These are phyloP conservation scores for Cladophialophora exuberans DNA, from an alignment of 2,329 filamentous ascomycete genomes.

Conservation along the genomic window DNA sequence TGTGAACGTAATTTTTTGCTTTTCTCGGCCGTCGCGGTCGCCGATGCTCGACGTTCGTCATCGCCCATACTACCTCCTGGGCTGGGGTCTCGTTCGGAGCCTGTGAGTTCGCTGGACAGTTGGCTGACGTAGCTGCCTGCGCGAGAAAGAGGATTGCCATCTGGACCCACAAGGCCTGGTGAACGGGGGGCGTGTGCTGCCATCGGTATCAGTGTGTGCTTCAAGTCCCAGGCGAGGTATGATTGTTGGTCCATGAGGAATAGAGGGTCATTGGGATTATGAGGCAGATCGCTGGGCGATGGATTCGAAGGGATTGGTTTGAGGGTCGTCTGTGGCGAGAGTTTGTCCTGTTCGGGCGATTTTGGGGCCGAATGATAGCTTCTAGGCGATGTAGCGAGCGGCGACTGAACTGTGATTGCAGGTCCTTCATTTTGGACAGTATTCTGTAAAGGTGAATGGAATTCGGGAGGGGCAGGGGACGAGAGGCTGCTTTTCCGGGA, in stretches of 20 bases:
- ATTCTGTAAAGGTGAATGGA: conserved; percentile 23
- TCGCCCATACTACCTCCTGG: conserved; percentile 18
- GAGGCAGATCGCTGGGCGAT: conserved; percentile 16
- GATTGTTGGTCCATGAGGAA: conserved; percentile 29
- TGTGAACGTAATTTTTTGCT: conserved; percentile 10
- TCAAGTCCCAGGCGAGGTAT: conserved; percentile 31
- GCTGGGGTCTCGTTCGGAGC: conserved; percentile 25
- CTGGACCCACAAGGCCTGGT: conserved; percentile 24
- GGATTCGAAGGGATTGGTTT: conserved; percentile 13
- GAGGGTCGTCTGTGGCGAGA: not conserved
- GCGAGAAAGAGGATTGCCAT: conserved; percentile 27
- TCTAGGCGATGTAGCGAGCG: conserved; percentile 95
- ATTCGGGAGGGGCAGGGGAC: conserved; percentile 12
- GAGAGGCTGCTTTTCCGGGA: conserved; percentile 12
- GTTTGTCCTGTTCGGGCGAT: conserved; percentile 17
- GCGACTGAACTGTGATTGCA: conserved; percentile 39
- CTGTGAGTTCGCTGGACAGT: conserved; percentile 30
- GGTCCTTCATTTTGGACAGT: conserved; percentile 23
- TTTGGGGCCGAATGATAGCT: conserved; percentile 83
- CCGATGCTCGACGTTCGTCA: not conserved
- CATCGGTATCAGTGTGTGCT: conserved; percentile 29
- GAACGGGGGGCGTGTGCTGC: conserved; percentile 27
- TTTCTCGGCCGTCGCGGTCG: not conserved
- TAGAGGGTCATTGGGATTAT: conserved; percentile 25
- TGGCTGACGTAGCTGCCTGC: conserved; percentile 30